Conservation (phyloP, 306 rosid genomes). For the Cotoneaster glaucophyllus region DNA sequence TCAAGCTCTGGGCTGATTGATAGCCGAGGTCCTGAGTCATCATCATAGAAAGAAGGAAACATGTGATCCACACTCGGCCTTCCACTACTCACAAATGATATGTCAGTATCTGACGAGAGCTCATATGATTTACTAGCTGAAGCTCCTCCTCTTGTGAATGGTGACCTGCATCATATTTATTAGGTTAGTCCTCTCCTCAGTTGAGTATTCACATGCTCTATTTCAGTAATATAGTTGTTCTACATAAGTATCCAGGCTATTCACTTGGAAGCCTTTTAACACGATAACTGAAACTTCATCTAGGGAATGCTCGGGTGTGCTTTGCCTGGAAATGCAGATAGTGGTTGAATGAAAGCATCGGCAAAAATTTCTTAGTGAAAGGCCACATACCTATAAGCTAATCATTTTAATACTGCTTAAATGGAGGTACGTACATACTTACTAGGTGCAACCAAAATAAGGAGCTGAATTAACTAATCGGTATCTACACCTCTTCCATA, state of each 20-base stretch:
- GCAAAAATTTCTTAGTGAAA: background rate
- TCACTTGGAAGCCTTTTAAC: background rate
- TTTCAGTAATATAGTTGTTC: background rate
- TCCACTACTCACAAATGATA: slow-evolving; percentile 66
- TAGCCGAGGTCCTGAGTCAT: slow-evolving; percentile 31
- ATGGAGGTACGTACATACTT: background rate
- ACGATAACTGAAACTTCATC: background rate
- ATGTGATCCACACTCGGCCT: slow-evolving; percentile 48
- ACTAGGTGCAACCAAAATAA: background rate
- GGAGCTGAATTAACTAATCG: background rate
- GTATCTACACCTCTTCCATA: background rate
- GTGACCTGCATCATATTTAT: slow-evolving; percentile 47
- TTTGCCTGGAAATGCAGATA: background rate
- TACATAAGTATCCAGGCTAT: too few species aligned
- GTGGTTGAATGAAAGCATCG: background rate
- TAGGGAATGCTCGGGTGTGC: background rate
- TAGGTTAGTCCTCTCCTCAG: background rate
- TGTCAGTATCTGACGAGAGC: slow-evolving; percentile 46
- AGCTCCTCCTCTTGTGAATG: slow-evolving; percentile 42
- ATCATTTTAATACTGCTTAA: background rate
- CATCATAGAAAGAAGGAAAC: slow-evolving; percentile 36
- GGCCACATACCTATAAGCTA: background rate
- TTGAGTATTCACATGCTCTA: background rate
- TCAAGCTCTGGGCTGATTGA: slow-evolving; percentile 51
- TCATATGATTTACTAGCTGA: slow-evolving; percentile 33